These are phyloP conservation scores for Hapsidospora chrysogenum DNA, from an alignment of 495 filamentous ascomycete species.

Conservation along the genomic window DNA sequence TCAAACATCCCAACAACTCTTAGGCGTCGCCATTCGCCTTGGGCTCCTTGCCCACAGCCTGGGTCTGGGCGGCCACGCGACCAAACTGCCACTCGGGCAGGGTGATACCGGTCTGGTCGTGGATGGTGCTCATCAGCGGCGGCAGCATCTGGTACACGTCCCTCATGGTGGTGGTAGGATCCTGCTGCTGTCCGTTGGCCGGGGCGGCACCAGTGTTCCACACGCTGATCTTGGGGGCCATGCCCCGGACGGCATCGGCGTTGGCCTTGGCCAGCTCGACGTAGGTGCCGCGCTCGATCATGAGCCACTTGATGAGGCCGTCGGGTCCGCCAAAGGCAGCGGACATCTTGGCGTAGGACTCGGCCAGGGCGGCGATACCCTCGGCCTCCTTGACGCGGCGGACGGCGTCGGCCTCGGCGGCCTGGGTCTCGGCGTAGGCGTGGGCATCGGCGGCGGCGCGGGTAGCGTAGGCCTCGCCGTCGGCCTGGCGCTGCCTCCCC, in stretches of 20 bases:
- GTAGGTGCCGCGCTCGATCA: constrained; percentile 54
- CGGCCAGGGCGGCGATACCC: constrained; percentile 56
- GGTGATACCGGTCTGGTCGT: constrained; percentile 66
- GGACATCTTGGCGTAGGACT: constrained; percentile 52
- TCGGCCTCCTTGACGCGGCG: constrained; percentile 54
- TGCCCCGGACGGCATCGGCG: constrained; percentile 52
- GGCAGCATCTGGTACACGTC: constrained; percentile 62
- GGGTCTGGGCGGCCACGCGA: constrained; percentile 13
- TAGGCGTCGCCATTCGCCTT: background rate
- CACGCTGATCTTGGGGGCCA: constrained; percentile 74
- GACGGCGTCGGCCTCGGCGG: constrained; percentile 44
- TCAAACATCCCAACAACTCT: too few species aligned
- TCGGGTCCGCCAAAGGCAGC: constrained; percentile 59
- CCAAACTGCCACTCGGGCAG: constrained; percentile 58
- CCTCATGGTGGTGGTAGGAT: constrained; percentile 19
- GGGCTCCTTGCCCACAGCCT: constrained; percentile 3
- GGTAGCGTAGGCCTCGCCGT: constrained; percentile 32
- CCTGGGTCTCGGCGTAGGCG: constrained; percentile 21
- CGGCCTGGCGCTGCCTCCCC: constrained; percentile 34
- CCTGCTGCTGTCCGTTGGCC: constrained; percentile 20
- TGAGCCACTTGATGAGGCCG: constrained; percentile 59
- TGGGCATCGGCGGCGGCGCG: constrained; percentile 20
- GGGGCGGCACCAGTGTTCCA: constrained; percentile 84
- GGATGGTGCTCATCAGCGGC: constrained; percentile 62
- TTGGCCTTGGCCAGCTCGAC: constrained; percentile 50